Evolutionary conservation across 352 stramenopile genomes (phyloP), one percentile per base, ranked within the genome.

Genomic region (Pythium pectinolyticum): DNA sequence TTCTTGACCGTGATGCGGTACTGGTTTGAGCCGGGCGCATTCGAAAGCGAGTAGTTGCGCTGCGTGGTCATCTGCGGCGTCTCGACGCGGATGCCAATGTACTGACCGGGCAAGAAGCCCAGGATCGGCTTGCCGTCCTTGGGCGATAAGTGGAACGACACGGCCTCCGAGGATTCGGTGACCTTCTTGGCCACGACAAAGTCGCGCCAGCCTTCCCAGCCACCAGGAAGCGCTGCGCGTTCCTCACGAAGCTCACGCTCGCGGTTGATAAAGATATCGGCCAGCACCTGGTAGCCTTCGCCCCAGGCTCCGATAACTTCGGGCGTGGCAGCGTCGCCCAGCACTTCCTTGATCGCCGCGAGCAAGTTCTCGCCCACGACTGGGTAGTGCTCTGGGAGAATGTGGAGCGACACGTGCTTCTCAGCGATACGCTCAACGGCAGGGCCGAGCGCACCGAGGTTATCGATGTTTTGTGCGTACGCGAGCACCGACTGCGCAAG

Each of bases 1-100:
- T 78, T 77, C 64, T 83, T 86, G n/a, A 86, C 77, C 19, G 77
- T 80, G 60, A 83, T 85, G 49, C 77, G 77, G 67, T 85, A 85
- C 49, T 81, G 70, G 5, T 69, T 64, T 22, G 66, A 61, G 17
- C 63, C 64, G 0, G 73, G 76, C 25, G 72, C 73, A 19, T 57
- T 76, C 19, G 73, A 84, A 15, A 87, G 45, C 30, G 67, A 82
- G 72, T 87, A 89, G 67, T 88, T 85, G 66, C 74, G 81, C 45
- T 77, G 75, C 43, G 70, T 78, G 37, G 73, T 78, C 25, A 76
- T 49, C 12, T 68, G 61, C 1, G 78, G 63, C 49, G 73, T 61
- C 31, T 82, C 72, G 46, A 88, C 63, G 46, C 77, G 77, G 48
- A 88, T 74, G 37, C 73, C 78, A 8, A 84, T 53, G 68, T 88